A percentile compares a stretch with the other conserved stretches of the same genome.
phyloP scores from a whole-genome alignment of 2,329 filamentous ascomycete genomes.

The Coleophoma eucalyptorum region DNA sequence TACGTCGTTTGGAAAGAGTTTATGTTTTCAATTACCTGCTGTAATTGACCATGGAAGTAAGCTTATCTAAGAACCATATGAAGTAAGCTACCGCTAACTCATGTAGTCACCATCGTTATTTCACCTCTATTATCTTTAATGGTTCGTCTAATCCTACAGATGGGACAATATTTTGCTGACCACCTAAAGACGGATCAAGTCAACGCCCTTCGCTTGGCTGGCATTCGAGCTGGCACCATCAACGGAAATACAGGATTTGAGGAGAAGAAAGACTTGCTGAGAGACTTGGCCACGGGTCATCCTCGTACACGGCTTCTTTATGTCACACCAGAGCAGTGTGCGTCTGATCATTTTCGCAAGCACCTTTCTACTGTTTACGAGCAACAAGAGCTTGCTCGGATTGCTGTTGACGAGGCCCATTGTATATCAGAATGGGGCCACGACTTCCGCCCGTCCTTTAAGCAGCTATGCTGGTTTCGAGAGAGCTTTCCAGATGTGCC shows the following conservation, averaged over 20 bases:
- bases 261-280: constrained; percentile 66
- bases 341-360: constrained; percentile 71
- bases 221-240: constrained; percentile 78
- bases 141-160: constrained; percentile 41
- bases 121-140: constrained; percentile 88
- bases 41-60: constrained; percentile 80
- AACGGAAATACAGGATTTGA: constrained; percentile 73
- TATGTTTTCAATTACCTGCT: constrained; percentile 90
- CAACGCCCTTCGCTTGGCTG: constrained; percentile 67
- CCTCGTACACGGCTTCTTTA: constrained; percentile 82
- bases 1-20: constrained; percentile 86
- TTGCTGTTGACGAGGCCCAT: constrained; percentile 92
- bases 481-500: constrained; percentile 78
- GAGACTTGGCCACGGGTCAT: constrained; percentile 83
- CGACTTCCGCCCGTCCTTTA: constrained; percentile 92
- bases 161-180: not conserved
- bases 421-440: constrained; percentile 99
- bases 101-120: constrained; percentile 78
- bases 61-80: constrained; percentile 31
- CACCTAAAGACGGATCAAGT: constrained; percentile 79
- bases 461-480: constrained; percentile 82
- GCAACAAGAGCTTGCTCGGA: constrained; percentile 79
- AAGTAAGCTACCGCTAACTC: constrained; percentile 9
- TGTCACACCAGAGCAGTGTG: constrained; percentile 88
- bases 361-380: constrained; percentile 69